Conservation (phyloP, 169 alveolate genomes). For the Plasmodium blacklocki region DNA sequence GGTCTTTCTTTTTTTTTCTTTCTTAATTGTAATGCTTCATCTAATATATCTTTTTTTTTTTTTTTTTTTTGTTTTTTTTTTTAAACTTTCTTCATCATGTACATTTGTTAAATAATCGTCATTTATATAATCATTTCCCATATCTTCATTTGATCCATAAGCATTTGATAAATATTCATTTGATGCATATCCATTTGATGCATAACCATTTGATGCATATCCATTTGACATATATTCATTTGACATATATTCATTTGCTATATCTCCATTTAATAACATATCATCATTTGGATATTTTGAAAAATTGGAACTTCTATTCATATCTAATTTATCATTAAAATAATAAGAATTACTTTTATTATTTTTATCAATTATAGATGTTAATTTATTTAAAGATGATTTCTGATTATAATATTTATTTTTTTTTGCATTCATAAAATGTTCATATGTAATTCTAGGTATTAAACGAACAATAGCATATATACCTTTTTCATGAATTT, state of each 20-base stretch:
- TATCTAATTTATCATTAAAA: slow-evolving; percentile 13
- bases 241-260: too few species aligned
- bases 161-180: background rate
- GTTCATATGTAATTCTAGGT: slow-evolving; percentile 83
- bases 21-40: slow-evolving; percentile 66
- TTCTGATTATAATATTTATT: slow-evolving; percentile 3
- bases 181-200: background rate
- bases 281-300: background rate
- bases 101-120: too few species aligned
- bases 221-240: background rate
- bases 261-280: background rate
- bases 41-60: slow-evolving; percentile 29
- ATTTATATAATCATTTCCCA: too few species aligned
- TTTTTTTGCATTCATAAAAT: slow-evolving; percentile 21
- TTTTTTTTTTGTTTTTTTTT: background rate
- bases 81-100: background rate
- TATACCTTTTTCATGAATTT: slow-evolving; percentile 86
- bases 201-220: too few species aligned
- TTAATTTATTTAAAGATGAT: slow-evolving; percentile 2
- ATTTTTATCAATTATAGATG: slow-evolving; percentile 14
- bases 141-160: background rate
- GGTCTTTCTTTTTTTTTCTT: slow-evolving; percentile 79
- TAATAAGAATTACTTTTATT: slow-evolving; percentile 17
- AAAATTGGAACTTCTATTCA: slow-evolving; percentile 1
- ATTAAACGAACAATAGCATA: slow-evolving; percentile 86